Evolutionary conservation across 139 green algal species (phyloP).

Genomic region (Chlamydomonas applanata): DNA sequence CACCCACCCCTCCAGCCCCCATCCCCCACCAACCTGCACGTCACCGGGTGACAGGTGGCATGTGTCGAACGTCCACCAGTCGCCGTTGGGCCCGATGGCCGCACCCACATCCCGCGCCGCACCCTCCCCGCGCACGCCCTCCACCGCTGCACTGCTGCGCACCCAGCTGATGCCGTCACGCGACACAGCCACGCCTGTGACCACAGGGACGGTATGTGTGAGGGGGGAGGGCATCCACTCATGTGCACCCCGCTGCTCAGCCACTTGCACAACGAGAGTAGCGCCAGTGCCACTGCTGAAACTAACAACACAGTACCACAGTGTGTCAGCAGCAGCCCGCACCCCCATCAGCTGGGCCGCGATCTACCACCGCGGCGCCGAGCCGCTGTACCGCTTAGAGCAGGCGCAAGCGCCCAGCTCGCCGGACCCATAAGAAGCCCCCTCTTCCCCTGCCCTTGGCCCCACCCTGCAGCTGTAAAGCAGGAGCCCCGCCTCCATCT

Average conservation of each 20-base stretch:
- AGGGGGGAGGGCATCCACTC: not conserved
- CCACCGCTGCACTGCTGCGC: slow-evolving; percentile 47
- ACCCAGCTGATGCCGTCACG: slow-evolving; percentile 72
- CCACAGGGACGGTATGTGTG: not conserved
- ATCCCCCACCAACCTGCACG: slow-evolving; percentile 81
- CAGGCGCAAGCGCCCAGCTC: not conserved
- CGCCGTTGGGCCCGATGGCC: slow-evolving; percentile 63
- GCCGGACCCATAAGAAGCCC: not conserved
- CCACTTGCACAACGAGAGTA: not conserved
- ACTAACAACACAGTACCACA: not conserved
- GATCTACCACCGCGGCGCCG: not conserved
- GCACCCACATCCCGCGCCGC: slow-evolving; percentile 61
- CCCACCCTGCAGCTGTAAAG: not conserved
- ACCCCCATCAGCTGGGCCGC: too few species aligned
- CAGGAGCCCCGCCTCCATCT: not conserved
- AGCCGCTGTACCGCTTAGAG: not conserved
- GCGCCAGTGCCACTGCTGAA: not conserved
- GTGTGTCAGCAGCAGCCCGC: too few species aligned
- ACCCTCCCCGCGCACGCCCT: slow-evolving; percentile 41
- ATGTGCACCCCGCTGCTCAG: not conserved
- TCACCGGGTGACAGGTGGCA: slow-evolving; percentile 77
- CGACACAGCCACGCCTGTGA: slow-evolving; percentile 47
- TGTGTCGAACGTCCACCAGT: slow-evolving; percentile 94
- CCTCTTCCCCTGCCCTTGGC: not conserved
- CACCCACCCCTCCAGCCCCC: not conserved